These are phyloP conservation scores for Phytopythium mirpurense DNA, from an alignment of 352 stramenopile genomes.

Conservation along the genomic window DNA sequence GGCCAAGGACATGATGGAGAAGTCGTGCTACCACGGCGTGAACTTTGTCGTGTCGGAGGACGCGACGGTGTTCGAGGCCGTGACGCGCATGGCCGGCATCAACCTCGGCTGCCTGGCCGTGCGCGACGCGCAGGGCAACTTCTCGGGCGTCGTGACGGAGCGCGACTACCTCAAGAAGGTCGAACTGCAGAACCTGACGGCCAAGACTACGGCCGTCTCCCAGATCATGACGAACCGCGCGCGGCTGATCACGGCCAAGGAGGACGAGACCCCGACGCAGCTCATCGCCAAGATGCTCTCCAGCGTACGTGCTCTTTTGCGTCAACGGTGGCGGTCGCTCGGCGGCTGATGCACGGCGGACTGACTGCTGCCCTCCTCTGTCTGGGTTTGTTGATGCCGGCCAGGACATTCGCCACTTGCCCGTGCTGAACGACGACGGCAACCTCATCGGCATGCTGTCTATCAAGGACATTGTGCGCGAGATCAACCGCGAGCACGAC, in stretches of 20 bases:
- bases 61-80: conserved; percentile 90
- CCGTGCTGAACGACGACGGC: conserved; percentile 89
- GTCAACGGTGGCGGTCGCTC: too few species aligned
- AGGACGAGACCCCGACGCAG: conserved; percentile 80
- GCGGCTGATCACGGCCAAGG: conserved; percentile 87
- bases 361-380: background rate
- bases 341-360: too few species aligned
- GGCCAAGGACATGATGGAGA: conserved; percentile 89
- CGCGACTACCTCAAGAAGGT: conserved; percentile 96
- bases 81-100: conserved; percentile 94
- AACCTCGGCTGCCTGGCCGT: conserved; percentile 91
- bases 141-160: conserved; percentile 91
- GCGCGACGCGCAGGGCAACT: conserved; percentile 83
- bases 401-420: conserved; percentile 93
- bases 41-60: conserved; percentile 94
- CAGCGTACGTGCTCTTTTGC: conserved; percentile 65
- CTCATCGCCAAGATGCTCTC: conserved; percentile 97
- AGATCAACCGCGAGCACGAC: conserved; percentile 78
- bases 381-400: too few species aligned
- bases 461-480: conserved; percentile 91
- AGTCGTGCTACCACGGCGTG: conserved; percentile 93
- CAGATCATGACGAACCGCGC: conserved; percentile 94
- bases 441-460: conserved; percentile 92
- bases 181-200: conserved; percentile 89
- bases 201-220: conserved; percentile 78